Conservation (phyloP, 805 yeast genomes). For the Geotrichum ghanense region DNA sequence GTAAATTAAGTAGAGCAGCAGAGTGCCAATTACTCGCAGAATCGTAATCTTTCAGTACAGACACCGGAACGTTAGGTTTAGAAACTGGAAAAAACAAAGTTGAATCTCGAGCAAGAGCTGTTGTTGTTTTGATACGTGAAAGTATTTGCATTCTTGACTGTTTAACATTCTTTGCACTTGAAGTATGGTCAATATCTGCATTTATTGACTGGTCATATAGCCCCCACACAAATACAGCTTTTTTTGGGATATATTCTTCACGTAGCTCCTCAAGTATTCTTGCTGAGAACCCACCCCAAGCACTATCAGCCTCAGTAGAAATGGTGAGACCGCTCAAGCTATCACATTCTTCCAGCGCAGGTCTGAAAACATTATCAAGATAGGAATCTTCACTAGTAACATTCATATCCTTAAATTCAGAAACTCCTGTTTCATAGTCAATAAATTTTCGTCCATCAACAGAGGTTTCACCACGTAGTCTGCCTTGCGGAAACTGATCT, state of each 20-base stretch:
- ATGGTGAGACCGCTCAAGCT: constrained; percentile 58
- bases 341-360: constrained; percentile 66
- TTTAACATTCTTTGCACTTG: constrained; percentile 13
- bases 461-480: constrained; percentile 19
- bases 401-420: constrained; percentile 38
- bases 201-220: constrained; percentile 17
- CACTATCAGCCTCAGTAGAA: constrained; percentile 58
- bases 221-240: constrained; percentile 38
- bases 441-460: constrained; percentile 14
- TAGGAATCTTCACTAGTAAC: constrained; percentile 30
- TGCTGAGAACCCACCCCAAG: constrained; percentile 73
- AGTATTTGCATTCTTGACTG: constrained; percentile 15
- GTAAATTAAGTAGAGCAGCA: constrained; percentile 28
- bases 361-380: constrained; percentile 50
- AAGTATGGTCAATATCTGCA: constrained; percentile 7
- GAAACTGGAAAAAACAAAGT: constrained; percentile 48
- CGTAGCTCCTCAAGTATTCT: constrained; percentile 40
- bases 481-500: constrained; percentile 21
- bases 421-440: constrained; percentile 39
- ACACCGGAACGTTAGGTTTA: constrained; percentile 14
- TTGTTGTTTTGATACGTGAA: constrained; percentile 35
- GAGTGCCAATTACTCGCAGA: constrained; percentile 33
- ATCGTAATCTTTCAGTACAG: constrained; percentile 13
- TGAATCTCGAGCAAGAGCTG: constrained; percentile 36
- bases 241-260: constrained; percentile 59